phyloP scores from a whole-genome alignment of 495 filamentous ascomycete genomes.

The Opeltia flavorubescens region DNA sequence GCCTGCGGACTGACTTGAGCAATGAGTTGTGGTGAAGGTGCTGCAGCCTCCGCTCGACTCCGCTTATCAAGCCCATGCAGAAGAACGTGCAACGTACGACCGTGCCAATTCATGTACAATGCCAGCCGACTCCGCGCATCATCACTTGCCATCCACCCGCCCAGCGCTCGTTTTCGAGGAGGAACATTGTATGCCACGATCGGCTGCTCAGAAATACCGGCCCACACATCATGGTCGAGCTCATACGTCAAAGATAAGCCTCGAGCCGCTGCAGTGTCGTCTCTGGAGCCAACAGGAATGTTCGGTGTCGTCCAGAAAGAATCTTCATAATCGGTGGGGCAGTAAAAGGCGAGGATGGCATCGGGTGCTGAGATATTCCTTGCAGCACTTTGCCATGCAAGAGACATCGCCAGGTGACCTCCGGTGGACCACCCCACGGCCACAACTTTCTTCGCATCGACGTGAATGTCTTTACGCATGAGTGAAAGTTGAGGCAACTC shows the following conservation, averaged over 20 bases:
- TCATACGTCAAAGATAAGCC: too few relatives aligned
- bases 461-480: constrained; percentile 14
- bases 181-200: constrained; percentile 14
- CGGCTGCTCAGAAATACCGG: constrained; percentile 6
- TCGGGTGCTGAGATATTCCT: constrained; percentile 8
- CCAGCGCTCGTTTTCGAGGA: constrained; percentile 5
- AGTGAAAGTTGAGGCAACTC: constrained; percentile 24
- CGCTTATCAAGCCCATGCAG: constrained; percentile 17
- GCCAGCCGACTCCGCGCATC: constrained; percentile 27
- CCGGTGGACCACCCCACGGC: constrained; percentile 38
- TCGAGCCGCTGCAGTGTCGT: neutral
- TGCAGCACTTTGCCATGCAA: constrained; percentile 9
- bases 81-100: constrained; percentile 26
- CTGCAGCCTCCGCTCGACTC: constrained; percentile 2
- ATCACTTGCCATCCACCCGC: constrained; percentile 18
- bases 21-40: constrained; percentile 17
- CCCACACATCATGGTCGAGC: neutral
- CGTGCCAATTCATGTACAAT: constrained; percentile 34
- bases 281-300: constrained; percentile 4
- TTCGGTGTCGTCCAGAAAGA: constrained; percentile 14
- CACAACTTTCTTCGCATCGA: constrained; percentile 27
- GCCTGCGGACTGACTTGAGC: constrained; percentile 21
- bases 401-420: constrained; percentile 36
- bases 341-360: constrained; percentile 40
- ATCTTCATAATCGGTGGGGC: constrained; percentile 28